These are phyloP conservation scores for Artemisia argyi DNA, from an alignment of 129 eudicot genomes.

Conservation along the genomic window DNA sequence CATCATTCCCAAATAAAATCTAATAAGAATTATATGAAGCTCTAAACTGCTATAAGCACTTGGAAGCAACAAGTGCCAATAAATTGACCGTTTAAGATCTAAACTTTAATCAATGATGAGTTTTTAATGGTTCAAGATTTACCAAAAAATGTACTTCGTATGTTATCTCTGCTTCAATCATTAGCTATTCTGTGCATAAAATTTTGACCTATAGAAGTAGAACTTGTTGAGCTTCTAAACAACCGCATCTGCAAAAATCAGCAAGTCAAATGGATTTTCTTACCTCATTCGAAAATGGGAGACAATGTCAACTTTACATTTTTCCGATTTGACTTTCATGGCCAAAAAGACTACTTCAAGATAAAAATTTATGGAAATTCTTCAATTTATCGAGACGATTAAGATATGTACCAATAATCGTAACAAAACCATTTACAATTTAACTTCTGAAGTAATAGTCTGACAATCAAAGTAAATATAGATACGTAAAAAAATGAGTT, in stretches of 20 bases:
- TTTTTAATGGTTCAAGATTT: slow-evolving; percentile 24
- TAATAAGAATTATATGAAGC: slow-evolving; percentile 4
- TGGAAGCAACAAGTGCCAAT: slow-evolving; percentile 24
- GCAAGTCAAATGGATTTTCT: neutral
- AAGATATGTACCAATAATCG: neutral
- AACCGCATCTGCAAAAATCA: slow-evolving; percentile 19
- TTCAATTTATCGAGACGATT: neutral
- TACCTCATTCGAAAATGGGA: neutral
- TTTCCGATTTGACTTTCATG: neutral
- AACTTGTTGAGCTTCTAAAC: slow-evolving; percentile 24
- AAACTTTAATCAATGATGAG: slow-evolving; percentile 20
- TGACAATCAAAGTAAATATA: neutral
- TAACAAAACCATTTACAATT: neutral
- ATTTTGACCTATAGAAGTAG: slow-evolving; percentile 9
- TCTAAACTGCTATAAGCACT: slow-evolving; percentile 20
- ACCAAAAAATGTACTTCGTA: slow-evolving; percentile 14
- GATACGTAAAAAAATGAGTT: neutral
- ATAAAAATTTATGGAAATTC: slow-evolving; percentile 5
- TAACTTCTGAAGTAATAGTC: neutral
- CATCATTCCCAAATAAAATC: neutral
- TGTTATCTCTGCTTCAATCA: slow-evolving; percentile 14
- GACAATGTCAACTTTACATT: neutral
- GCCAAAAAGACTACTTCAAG: neutral
- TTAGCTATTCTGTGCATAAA: slow-evolving; percentile 28
- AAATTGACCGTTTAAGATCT: slow-evolving; percentile 9